Conservation (phyloP, 306 rosid genomes). For the Vachellia pachyceras region DNA sequence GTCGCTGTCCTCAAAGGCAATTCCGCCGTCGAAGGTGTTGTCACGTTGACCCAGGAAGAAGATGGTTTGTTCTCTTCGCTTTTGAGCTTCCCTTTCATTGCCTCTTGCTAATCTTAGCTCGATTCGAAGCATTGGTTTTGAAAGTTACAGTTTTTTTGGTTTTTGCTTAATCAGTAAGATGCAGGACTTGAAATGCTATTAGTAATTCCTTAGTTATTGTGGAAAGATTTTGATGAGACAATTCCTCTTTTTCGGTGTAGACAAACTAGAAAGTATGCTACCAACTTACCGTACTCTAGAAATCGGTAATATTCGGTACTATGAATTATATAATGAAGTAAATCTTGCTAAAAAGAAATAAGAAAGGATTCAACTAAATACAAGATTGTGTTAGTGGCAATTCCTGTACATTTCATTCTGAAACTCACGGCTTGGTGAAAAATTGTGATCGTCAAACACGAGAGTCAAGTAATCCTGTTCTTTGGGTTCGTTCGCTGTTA, state of each 20-base stretch:
- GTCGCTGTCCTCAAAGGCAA: slow-evolving; percentile 77
- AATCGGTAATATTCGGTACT: neutral
- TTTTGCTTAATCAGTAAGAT: neutral
- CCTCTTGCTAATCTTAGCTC: neutral
- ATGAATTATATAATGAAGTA: neutral
- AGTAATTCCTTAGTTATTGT: neutral
- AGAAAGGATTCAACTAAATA: neutral
- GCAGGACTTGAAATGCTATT: neutral
- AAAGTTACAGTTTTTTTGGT: neutral
- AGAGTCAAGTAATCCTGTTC: neutral
- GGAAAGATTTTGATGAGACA: neutral
- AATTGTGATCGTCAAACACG: neutral
- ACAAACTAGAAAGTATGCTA: neutral
- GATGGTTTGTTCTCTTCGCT: slow-evolving; percentile 44
- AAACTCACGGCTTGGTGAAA: neutral
- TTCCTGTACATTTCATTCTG: neutral
- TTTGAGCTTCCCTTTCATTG: neutral
- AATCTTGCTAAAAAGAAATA: neutral
- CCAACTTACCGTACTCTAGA: neutral
- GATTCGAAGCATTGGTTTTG: neutral
- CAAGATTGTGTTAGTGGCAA: neutral
- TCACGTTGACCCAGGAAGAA: slow-evolving; percentile 58
- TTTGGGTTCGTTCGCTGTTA: neutral
- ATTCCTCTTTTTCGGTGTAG: neutral
- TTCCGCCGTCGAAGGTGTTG: slow-evolving; percentile 67